Evolutionary conservation across 2,329 filamentous ascomycete genomes (phyloP), one percentile per base, ranked within the genome.

Genomic region (Raffaelea ambrosiae): DNA sequence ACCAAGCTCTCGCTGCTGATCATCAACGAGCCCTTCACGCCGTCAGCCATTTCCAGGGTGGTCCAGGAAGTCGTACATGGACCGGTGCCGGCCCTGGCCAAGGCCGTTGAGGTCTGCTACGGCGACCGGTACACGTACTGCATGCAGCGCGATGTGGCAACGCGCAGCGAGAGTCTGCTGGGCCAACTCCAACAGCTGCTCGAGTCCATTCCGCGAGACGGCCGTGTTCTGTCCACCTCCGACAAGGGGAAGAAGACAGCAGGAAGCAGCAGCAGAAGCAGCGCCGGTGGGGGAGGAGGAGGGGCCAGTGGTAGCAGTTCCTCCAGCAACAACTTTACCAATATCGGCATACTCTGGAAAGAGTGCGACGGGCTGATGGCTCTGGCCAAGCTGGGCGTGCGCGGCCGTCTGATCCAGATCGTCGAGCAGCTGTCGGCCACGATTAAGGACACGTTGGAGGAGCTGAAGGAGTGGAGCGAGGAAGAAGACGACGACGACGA

Each of bases 1-100:
- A 95, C 89, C 5, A 95, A 95, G 53, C 74, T 96, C 22, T 91
- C 87, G 0, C 81, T 96, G 1, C 76, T 97, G 13, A 78, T 93
- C 2, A 85, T 94, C 59, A 95, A 87, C 59, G 77, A 87, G 18
- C 90, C 91, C 1, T 94, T 95, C 56, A 93, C 89, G 0, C 82
- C 87, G 0, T 81, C 83, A 1, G 90, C 88, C 5, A 73, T 95
- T 31, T 68, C 66, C 10, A 81, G 76, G 21, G 80, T 94, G 14
- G 68, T 96, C 4, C 74, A 78, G 31, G 81, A 89, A 49, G 73
- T 95, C n/a, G 74, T 83, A 20, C 73, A 78, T 13, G 81, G 81
- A 0, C 80, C 86, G n/a, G 72, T 95, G 0, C 85, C 87, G 0
- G 86, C 80, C 3, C 71, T 94, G 21, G 80, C 87, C 41, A 82